phyloP scores from a whole-genome alignment of 805 yeast species.

The Nakazawaea laoshanensis region DNA sequence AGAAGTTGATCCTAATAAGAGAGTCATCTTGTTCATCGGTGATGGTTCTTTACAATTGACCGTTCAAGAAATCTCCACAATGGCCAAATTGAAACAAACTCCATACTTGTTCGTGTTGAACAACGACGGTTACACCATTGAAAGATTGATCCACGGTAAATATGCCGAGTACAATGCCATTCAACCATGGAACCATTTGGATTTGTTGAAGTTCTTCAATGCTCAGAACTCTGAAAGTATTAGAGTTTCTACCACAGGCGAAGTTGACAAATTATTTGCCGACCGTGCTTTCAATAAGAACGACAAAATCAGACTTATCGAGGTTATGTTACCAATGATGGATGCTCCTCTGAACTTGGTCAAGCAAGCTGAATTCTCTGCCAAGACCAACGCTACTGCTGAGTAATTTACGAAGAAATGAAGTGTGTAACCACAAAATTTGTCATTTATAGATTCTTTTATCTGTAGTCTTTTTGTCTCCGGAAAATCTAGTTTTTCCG shows the following conservation, averaged over 20 bases:
- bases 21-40: constrained; percentile 64
- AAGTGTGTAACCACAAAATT: too few relatives aligned
- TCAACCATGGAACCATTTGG: constrained; percentile 62
- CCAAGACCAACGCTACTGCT: constrained; percentile 16
- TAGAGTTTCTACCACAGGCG: constrained; percentile 48
- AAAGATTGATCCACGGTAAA: constrained; percentile 65
- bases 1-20: constrained; percentile 50
- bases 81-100: constrained; percentile 56
- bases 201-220: constrained; percentile 50
- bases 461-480: not conserved
- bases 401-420: constrained; percentile 1
- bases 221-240: constrained; percentile 42
- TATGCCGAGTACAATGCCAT: constrained; percentile 57
- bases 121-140: constrained; percentile 71
- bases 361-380: constrained; percentile 53
- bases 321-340: constrained; percentile 59
- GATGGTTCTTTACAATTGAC: constrained; percentile 73
- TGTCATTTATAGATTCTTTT: not conserved
- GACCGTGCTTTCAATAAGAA: constrained; percentile 41
- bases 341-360: constrained; percentile 64
- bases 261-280: constrained; percentile 41
- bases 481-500: not conserved
- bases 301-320: constrained; percentile 56
- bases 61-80: constrained; percentile 64
- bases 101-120: constrained; percentile 65